Evolutionary conservation across 202 grass and related monocot genomes (phyloP).

Genomic region (Tripidium arundinaceum): DNA sequence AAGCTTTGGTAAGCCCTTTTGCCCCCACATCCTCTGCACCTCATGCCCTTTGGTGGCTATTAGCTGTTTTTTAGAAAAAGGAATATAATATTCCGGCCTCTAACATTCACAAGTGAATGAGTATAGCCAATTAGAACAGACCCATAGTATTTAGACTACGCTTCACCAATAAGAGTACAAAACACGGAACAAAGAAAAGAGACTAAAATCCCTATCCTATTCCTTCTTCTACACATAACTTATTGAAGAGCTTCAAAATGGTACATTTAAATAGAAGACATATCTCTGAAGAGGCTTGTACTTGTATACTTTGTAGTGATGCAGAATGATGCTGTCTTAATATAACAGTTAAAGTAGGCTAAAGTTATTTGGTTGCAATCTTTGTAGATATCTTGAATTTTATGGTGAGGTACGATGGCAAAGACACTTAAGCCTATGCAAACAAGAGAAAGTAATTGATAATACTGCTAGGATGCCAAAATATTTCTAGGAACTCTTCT

Average conservation of each 20-base stretch:
- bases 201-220: background rate
- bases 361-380: conserved; percentile 19
- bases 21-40: background rate
- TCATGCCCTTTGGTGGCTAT: background rate
- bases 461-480: conserved; percentile 18
- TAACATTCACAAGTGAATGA: background rate
- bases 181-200: background rate
- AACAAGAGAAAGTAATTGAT: conserved; percentile 12
- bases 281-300: conserved; percentile 10
- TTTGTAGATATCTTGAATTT: conserved; percentile 18
- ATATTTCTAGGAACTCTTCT: conserved; percentile 7
- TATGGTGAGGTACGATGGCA: conserved; percentile 2
- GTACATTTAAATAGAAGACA: background rate
- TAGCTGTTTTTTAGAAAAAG: background rate
- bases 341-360: background rate
- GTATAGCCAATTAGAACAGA: background rate
- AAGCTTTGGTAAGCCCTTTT: conserved; percentile 73
- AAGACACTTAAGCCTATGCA: background rate
- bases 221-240: background rate
- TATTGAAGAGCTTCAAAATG: background rate
- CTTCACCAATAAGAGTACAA: background rate
- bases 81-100: background rate
- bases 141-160: background rate
- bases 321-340: conserved; percentile 4
- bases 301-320: conserved; percentile 4